These are phyloP conservation scores for Penicillium parvum DNA, from an alignment of 495 filamentous ascomycete species.

Conservation along the genomic window DNA sequence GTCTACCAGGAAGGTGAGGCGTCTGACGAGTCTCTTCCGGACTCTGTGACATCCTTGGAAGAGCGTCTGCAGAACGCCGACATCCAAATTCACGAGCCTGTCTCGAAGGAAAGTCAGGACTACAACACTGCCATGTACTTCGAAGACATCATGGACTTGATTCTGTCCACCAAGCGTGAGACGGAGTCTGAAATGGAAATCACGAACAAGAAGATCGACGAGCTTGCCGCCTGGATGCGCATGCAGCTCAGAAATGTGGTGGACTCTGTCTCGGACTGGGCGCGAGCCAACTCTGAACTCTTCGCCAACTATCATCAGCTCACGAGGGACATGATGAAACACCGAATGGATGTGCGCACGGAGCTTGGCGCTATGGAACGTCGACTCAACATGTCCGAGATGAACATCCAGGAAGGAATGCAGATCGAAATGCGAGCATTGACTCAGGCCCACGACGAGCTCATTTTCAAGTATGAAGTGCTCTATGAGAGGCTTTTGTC, in stretches of 20 bases:
- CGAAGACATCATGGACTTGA: constrained; percentile 10
- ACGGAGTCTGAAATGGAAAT: constrained; percentile 1
- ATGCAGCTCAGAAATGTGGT: constrained; percentile 12
- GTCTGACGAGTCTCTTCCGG: neutral
- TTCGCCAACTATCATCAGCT: constrained; percentile 6
- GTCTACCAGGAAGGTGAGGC: neutral
- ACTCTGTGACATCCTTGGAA: constrained; percentile 5
- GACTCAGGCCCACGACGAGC: constrained; percentile 2
- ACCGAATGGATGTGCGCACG: constrained; percentile 10
- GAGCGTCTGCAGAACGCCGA: constrained; percentile 10
- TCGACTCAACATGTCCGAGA: constrained; percentile 8
- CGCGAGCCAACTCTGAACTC: constrained; percentile 10
- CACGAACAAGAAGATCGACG: constrained; percentile 7
- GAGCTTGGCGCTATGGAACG: constrained; percentile 11
- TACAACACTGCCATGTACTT: neutral
- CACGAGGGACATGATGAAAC: constrained; percentile 9
- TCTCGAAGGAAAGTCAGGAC: neutral
- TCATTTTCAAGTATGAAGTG: constrained; percentile 6
- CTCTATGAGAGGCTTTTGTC: constrained; percentile 1
- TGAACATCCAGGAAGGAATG: constrained; percentile 7
- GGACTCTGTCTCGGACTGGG: constrained; percentile 3
- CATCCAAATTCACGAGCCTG: neutral
- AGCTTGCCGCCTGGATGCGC: constrained; percentile 12
- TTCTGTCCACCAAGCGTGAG: constrained; percentile 10
- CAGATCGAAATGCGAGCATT: constrained; percentile 8